These are phyloP conservation scores for Fusarium albosuccineum DNA, from an alignment of 2,329 filamentous ascomycete species.

Conservation along the genomic window DNA sequence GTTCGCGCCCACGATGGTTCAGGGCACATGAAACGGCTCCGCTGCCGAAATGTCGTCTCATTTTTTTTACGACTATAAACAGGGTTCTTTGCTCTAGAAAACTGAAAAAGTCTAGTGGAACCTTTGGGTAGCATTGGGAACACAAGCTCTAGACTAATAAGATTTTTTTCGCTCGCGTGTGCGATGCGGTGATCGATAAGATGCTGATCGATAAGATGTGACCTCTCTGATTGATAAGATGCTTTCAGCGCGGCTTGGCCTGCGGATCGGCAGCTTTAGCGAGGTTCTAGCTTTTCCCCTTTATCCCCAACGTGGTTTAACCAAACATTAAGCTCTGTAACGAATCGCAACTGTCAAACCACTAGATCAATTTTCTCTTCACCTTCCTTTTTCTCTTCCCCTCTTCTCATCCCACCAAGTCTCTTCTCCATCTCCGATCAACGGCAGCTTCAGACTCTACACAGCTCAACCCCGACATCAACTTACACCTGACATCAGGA, in stretches of 20 bases:
- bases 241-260: neutral
- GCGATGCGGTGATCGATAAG: slow-evolving; percentile 20
- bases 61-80: slow-evolving; percentile 2
- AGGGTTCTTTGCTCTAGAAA: neutral
- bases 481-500: neutral
- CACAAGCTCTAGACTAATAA: slow-evolving; percentile 14
- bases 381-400: neutral
- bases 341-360: neutral
- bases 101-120: slow-evolving; percentile 8
- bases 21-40: slow-evolving; percentile 16
- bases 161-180: slow-evolving; percentile 6
- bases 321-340: neutral
- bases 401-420: neutral
- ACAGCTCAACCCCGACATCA: neutral
- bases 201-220: slow-evolving; percentile 35
- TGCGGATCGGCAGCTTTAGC: slow-evolving; percentile 2
- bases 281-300: slow-evolving; percentile 3
- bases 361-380: slow-evolving; percentile 2
- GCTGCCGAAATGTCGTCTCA: slow-evolving; percentile 13
- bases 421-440: neutral
- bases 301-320: slow-evolving; percentile 9
- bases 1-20: neutral
- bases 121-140: slow-evolving; percentile 11
- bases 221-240: slow-evolving; percentile 32
- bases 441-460: too few species aligned